A percentile compares a stretch with the other conserved stretches of the same genome.
These are phyloP conservation scores for Nakaseomyces bracarensis DNA, from an alignment of 1,139 yeast genomes.

Conservation along the genomic window DNA sequence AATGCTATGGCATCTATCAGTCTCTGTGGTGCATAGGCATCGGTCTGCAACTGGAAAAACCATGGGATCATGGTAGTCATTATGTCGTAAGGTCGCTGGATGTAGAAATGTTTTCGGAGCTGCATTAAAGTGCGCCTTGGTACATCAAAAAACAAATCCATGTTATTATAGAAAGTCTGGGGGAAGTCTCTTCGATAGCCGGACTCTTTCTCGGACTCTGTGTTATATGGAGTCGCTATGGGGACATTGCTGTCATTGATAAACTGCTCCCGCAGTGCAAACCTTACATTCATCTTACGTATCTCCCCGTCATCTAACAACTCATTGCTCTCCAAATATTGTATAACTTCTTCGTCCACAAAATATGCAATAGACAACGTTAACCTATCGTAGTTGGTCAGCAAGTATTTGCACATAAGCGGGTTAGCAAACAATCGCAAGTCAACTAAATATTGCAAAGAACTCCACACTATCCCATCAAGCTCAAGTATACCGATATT, in stretches of 20 bases:
- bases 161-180: neutral
- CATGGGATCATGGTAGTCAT: conserved; percentile 6
- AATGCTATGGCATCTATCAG: conserved; percentile 1
- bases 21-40: neutral
- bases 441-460: conserved; percentile 8
- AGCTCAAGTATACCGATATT: conserved; percentile 10
- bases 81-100: conserved; percentile 6
- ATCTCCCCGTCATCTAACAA: neutral
- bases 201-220: conserved; percentile 1
- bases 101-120: conserved; percentile 5
- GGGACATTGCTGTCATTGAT: neutral
- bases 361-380: conserved; percentile 6
- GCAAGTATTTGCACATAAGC: conserved; percentile 8
- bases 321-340: neutral
- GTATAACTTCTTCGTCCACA: conserved; percentile 1
- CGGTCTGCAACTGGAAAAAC: conserved; percentile 1
- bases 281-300: neutral
- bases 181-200: conserved; percentile 5
- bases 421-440: conserved; percentile 10
- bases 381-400: conserved; percentile 8
- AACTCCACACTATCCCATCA: conserved; percentile 7
- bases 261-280: neutral
- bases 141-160: neutral
- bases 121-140: neutral
- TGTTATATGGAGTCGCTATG: neutral